Percentiles rank a stretch among this genome's conserved stretches.
Evolutionary conservation across 345 rosid genomes (phyloP).

Genomic region (Atalantia buxifolia): DNA sequence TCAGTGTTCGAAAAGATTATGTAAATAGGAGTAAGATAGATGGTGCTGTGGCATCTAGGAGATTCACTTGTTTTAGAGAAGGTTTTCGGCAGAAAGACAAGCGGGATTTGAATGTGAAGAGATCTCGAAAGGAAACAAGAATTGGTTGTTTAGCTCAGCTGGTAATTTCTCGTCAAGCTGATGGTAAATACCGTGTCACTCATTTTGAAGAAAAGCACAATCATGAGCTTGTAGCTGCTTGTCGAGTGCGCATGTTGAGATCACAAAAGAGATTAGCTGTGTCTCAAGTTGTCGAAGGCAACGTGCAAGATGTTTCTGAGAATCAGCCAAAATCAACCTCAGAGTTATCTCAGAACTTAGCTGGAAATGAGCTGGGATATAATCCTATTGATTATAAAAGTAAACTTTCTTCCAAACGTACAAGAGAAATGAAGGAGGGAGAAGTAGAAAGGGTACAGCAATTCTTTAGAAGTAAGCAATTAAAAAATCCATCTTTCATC

Average conservation of each 20-base stretch:
- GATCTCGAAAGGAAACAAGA: slow-evolving; percentile 35
- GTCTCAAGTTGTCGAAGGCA: slow-evolving; percentile 20
- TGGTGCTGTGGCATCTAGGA: slow-evolving; percentile 39
- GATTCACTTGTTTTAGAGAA: slow-evolving; percentile 41
- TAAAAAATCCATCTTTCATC: slow-evolving; percentile 29
- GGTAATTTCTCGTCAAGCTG: slow-evolving; percentile 32
- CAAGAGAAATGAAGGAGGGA: slow-evolving; percentile 25
- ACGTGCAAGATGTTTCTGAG: slow-evolving; percentile 9
- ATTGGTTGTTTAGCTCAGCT: slow-evolving; percentile 39
- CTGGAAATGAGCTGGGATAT: slow-evolving; percentile 14
- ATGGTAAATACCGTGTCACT: slow-evolving; percentile 34
- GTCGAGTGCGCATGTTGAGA: slow-evolving; percentile 25
- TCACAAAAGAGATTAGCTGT: slow-evolving; percentile 28
- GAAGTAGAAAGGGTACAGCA: slow-evolving; percentile 30
- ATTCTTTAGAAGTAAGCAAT: slow-evolving; percentile 28
- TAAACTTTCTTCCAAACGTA: slow-evolving; percentile 21
- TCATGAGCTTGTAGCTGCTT: slow-evolving; percentile 34
- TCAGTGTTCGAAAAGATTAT: slow-evolving; percentile 38
- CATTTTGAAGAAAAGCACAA: slow-evolving; percentile 38
- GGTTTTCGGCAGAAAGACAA: slow-evolving; percentile 36
- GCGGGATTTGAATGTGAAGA: slow-evolving; percentile 26
- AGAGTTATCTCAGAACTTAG: slow-evolving; percentile 9
- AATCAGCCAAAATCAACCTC: slow-evolving; percentile 6
- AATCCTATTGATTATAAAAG: slow-evolving; percentile 15
- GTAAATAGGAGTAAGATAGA: slow-evolving; percentile 35